Evolutionary conservation across 2,329 filamentous ascomycete genomes (phyloP).

Genomic region (Fusarium transvaalense): DNA sequence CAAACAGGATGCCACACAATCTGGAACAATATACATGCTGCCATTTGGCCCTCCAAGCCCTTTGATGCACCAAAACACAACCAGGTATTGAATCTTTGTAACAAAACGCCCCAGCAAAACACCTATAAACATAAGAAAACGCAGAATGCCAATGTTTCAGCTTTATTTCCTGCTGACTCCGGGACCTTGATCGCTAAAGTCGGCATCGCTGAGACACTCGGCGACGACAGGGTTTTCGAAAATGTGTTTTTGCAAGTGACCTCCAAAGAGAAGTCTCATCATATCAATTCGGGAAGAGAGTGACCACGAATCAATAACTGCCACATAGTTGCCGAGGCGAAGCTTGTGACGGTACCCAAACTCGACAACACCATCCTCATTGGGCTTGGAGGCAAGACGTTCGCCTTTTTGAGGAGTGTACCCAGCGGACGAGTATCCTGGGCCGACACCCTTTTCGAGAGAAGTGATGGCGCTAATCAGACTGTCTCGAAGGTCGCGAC

Average conservation of each 20-base stretch:
- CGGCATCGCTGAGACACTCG: conserved; percentile 55
- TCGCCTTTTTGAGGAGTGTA: conserved; percentile 58
- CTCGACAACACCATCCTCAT: conserved; percentile 60
- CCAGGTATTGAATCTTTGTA: conserved; percentile 23
- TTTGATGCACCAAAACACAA: neutral
- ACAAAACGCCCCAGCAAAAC: conserved; percentile 32
- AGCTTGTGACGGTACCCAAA: conserved; percentile 67
- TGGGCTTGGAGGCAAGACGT: conserved; percentile 56
- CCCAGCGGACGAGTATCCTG: conserved; percentile 65
- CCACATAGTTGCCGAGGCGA: conserved; percentile 60
- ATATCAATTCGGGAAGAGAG: conserved; percentile 62
- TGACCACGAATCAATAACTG: conserved; percentile 65
- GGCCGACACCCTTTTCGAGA: conserved; percentile 66
- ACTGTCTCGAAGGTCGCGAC: conserved; percentile 61
- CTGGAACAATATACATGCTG: neutral
- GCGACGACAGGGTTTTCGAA: conserved; percentile 55
- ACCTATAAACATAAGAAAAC: neutral
- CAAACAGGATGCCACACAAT: neutral
- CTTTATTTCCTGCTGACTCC: conserved; percentile 28
- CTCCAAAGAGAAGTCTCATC: conserved; percentile 62
- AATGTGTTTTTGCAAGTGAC: conserved; percentile 58
- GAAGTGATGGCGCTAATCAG: conserved; percentile 67
- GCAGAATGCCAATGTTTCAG: neutral
- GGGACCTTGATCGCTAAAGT: conserved; percentile 48
- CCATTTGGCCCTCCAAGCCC: neutral